Conservation (phyloP, 441 rosid genomes). For the Hypseocharis bilobata region DNA sequence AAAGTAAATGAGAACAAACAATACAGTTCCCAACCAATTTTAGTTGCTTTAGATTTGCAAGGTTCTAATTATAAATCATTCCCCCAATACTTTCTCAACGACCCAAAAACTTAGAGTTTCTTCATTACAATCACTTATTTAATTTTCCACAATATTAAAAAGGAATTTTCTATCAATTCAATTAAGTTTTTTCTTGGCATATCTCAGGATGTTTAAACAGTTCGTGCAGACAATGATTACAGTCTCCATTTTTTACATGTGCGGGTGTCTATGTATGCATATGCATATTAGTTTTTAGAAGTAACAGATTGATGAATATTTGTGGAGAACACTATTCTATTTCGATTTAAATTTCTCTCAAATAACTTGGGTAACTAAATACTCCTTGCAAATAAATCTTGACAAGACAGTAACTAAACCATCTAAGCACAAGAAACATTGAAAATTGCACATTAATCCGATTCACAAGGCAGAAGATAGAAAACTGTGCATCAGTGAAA, state of each 20-base stretch:
- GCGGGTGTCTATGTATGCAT: too few relatives aligned
- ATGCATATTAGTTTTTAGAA: too few relatives aligned
- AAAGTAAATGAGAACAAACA: neutral
- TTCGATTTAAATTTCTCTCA: too few relatives aligned
- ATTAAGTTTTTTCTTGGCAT: neutral
- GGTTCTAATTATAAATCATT: neutral
- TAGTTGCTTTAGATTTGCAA: neutral
- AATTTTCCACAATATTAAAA: too few relatives aligned
- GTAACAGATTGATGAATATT: too few relatives aligned
- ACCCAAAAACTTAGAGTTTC: neutral
- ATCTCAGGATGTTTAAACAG: neutral
- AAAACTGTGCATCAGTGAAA: neutral
- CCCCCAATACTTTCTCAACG: neutral
- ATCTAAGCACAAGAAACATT: constrained; percentile 14
- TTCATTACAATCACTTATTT: too few relatives aligned
- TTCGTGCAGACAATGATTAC: too few relatives aligned
- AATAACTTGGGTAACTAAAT: neutral
- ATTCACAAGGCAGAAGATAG: neutral
- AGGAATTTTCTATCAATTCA: neutral
- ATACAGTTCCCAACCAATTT: neutral
- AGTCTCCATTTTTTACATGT: too few relatives aligned
- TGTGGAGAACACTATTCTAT: too few relatives aligned
- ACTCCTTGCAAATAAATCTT: constrained; percentile 5
- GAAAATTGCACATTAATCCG: neutral
- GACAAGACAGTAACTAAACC: neutral